Base-by-base conservation (phyloP, 169 alveolate genomes). In the Cryptosporidium canis region DNA sequence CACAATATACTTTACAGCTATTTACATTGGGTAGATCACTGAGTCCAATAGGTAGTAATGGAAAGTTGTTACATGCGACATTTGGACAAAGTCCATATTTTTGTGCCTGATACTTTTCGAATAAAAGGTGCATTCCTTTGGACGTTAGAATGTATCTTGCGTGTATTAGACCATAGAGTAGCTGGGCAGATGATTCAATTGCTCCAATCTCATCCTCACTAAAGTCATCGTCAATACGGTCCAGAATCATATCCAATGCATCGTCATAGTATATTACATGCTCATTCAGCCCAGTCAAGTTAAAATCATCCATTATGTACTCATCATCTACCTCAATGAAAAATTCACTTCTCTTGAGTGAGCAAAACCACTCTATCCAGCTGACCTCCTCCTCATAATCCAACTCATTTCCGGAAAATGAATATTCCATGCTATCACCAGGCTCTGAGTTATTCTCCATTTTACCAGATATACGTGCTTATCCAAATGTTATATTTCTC, bases 281-380 rank as follows among this genome's bases (percentile, higher is more conserved):
- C 92, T 27, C 94, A 90, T 51, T 95, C 45, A 94, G 44, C 14
- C 96, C 99, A 14, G 93, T 95, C 56, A 96, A 93, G 90, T 97
- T 97, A 90, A 96, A 96, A 66, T 96, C 96, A 90, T 97, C 99
- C 85, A 96, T 92, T 66, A 96, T 94, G 85, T 94, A 96, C n/a
- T 96, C 98, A 39, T 96, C 97, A 90, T 97, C 99, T 14, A 97
- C 97, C 85, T 96, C 98, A 8, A 94, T 95, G 31, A 96, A 95
- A 85, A 92, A 96, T 68, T 96, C 97, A 85, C 97, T 96, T 24
- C 98, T 98, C 83, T 96, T 96, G 51, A 97, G 90, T 48, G 94
- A 94, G 65, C 99, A 97, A 90, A 95, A 97, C 99, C 99, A 97
- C 64, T 95, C 97, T 31, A 97, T 96, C 99, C 99, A 97, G 3